Evolutionary conservation across 768 basidiomycete genomes (phyloP), one percentile per base, ranked within the genome.

Genomic region (Mycena latifolia): DNA sequence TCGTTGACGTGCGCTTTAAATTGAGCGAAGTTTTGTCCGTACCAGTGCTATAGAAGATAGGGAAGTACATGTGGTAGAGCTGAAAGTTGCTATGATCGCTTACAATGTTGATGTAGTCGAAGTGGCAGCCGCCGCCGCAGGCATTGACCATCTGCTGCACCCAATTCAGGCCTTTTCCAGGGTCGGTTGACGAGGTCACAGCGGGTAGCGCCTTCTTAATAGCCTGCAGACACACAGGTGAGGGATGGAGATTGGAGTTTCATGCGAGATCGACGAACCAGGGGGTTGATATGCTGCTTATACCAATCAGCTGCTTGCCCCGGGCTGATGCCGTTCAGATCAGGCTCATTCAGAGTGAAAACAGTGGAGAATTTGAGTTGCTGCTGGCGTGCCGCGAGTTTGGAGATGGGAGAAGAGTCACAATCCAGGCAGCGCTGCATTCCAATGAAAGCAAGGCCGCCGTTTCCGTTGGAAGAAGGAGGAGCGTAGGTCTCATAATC

Each of bases 171-270:
- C 79, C 79, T 54, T 80, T 41, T 0, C 78, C 78, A 41, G 78
- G 6, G 22, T 56, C 43, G 2, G 67, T 55, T 25, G 77, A 78
- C 10, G 80, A 79, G 18, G 75, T 74, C 8, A 80, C 74, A 0
- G 79, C 74, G 6, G 79, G 79, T 31, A 80, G 76, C 0, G 79
- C 77, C 55, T 78, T 80, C 72, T 77, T 76, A 47, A 80, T 77
- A 71, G 78, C 78, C n/a, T n/a, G n/a, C n/a, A n/a, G n/a, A n/a
- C n/a, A n/a, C n/a, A n/a, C n/a, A n/a, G n/a, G n/a, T n/a, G n/a
- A n/a, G n/a, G n/a, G n/a, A n/a, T n/a, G n/a, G n/a, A n/a, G n/a
- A n/a, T n/a, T n/a, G n/a, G n/a, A n/a, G n/a, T n/a, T n/a, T n/a
- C n/a, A n/a, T n/a, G n/a, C n/a, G n/a, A n/a, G n/a, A n/a, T n/a